A percentile compares a stretch with the other conserved stretches of the same genome.
These are phyloP conservation scores for Colletotrichum spinosum DNA, from an alignment of 2,329 filamentous ascomycete genomes.

Conservation along the genomic window DNA sequence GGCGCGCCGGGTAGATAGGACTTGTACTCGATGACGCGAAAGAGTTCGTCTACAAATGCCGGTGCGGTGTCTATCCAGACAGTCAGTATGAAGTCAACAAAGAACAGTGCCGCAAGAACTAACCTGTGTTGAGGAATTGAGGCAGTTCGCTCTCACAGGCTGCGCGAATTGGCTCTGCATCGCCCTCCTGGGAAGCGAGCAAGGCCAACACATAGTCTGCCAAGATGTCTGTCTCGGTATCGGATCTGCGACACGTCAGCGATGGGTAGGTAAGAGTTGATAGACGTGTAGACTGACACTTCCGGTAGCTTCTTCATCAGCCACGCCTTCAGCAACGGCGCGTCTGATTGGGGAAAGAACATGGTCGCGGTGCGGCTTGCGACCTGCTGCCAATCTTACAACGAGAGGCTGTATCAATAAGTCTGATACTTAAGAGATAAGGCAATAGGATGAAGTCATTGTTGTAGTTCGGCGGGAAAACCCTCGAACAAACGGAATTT, in stretches of 20 bases:
- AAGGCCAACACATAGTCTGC: conserved; percentile 88
- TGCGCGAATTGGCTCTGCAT: conserved; percentile 70
- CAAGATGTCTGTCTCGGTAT: conserved; percentile 84
- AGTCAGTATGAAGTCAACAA: not conserved
- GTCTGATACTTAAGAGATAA: conserved; percentile 25
- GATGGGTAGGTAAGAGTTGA: not conserved
- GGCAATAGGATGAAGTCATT: conserved; percentile 23
- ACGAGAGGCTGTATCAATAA: conserved; percentile 28
- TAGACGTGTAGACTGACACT: conserved; percentile 29
- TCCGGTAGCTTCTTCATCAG: conserved; percentile 67
- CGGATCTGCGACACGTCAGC: conserved; percentile 65
- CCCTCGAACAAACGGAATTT: conserved; percentile 32
- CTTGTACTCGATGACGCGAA: conserved; percentile 72
- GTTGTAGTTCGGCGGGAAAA: conserved; percentile 24
- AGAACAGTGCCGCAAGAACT: conserved; percentile 11
- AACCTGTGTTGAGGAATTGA: conserved; percentile 80
- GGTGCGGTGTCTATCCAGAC: conserved; percentile 19
- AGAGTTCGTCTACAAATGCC: conserved; percentile 70
- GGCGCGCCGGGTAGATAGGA: conserved; percentile 68
- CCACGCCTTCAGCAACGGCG: conserved; percentile 77
- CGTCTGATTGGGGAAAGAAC: conserved; percentile 73
- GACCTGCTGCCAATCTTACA: not conserved
- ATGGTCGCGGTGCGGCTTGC: conserved; percentile 52
- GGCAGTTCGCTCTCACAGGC: conserved; percentile 79
- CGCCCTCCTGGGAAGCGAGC: conserved; percentile 73